Percentiles rank a stretch among this genome's conserved stretches.
phyloP scores from a whole-genome alignment of 768 basidiomycete species.

The Gyrodon lividus region DNA sequence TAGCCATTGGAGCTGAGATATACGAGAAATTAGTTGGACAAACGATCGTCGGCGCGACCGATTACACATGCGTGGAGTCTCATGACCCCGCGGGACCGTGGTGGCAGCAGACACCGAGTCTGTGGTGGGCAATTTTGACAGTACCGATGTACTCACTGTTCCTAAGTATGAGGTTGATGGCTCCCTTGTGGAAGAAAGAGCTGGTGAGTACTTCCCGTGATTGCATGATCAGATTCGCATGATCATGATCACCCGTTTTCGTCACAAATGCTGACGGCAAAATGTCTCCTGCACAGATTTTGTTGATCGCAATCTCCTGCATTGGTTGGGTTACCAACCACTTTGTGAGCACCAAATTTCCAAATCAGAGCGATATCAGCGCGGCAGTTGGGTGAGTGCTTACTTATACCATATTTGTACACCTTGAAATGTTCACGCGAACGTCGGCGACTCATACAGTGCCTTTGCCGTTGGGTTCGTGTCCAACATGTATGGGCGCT shows the following conservation, averaged over 20 bases:
- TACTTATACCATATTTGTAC: neutral
- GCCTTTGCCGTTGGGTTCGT: slow-evolving; percentile 81
- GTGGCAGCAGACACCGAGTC: slow-evolving; percentile 70
- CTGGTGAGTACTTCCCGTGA: slow-evolving; percentile 39
- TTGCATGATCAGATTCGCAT: neutral
- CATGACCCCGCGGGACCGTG: slow-evolving; percentile 62
- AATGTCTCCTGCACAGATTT: slow-evolving; percentile 24
- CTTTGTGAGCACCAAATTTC: slow-evolving; percentile 56
- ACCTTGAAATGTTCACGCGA: slow-evolving; percentile 1
- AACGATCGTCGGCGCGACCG: slow-evolving; percentile 48
- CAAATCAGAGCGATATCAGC: slow-evolving; percentile 70
- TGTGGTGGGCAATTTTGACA: slow-evolving; percentile 74
- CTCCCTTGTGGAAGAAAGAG: slow-evolving; percentile 56
- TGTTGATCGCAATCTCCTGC: slow-evolving; percentile 61
- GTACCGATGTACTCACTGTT: slow-evolving; percentile 70
- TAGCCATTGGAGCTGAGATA: slow-evolving; percentile 73
- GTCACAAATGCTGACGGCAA: neutral
- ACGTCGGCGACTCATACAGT: slow-evolving; percentile 28
- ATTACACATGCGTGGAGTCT: slow-evolving; percentile 57
- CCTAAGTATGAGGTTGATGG: slow-evolving; percentile 64
- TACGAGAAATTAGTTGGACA: slow-evolving; percentile 56
- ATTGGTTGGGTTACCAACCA: slow-evolving; percentile 81
- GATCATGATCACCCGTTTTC: neutral
- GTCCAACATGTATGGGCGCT: slow-evolving; percentile 73
- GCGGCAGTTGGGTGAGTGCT: slow-evolving; percentile 64